Evolutionary conservation across 768 basidiomycete genomes (phyloP).

Genomic region (Lenzites betulinus): DNA sequence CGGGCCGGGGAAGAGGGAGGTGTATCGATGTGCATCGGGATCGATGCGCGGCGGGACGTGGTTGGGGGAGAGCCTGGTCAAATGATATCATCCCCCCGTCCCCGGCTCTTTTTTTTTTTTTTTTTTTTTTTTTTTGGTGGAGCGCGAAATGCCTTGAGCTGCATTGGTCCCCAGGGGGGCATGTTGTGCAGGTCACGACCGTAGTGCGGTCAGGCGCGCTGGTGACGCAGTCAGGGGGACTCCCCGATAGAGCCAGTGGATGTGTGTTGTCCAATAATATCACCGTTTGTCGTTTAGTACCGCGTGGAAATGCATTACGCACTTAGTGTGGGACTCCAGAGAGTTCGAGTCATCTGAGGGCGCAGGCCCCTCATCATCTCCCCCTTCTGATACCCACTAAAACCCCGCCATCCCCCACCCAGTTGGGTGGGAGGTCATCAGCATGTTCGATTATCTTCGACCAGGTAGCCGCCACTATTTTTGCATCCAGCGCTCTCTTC

Average conservation of each 20-base stretch:
- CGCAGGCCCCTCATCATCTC: too few relatives aligned
- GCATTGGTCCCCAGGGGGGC: slow-evolving; percentile 4
- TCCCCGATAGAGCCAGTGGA: not conserved
- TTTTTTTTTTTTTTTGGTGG: too few relatives aligned
- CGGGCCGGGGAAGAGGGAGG: not conserved
- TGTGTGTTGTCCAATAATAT: too few relatives aligned
- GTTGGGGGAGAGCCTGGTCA: not conserved
- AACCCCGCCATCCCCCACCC: too few relatives aligned
- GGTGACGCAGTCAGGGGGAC: not conserved
- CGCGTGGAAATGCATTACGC: slow-evolving; percentile 14
- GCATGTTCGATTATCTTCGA: not conserved
- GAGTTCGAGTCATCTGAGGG: too few relatives aligned
- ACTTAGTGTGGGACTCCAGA: too few relatives aligned
- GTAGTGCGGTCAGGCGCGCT: slow-evolving; percentile 1
- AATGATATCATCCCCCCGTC: slow-evolving; percentile 14
- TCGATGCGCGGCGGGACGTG: slow-evolving; percentile 14
- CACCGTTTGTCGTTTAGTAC: too few relatives aligned
- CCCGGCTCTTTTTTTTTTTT: too few relatives aligned
- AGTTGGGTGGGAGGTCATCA: slow-evolving; percentile 4
- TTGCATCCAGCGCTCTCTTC: not conserved
- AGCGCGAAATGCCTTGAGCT: too few relatives aligned
- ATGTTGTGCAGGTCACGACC: not conserved
- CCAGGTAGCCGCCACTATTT: not conserved
- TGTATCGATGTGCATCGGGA: slow-evolving; percentile 19
- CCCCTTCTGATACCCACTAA: too few relatives aligned